Conservation (phyloP, 1,284 basidiomycete species). For the Schizophyllum amplum region DNA sequence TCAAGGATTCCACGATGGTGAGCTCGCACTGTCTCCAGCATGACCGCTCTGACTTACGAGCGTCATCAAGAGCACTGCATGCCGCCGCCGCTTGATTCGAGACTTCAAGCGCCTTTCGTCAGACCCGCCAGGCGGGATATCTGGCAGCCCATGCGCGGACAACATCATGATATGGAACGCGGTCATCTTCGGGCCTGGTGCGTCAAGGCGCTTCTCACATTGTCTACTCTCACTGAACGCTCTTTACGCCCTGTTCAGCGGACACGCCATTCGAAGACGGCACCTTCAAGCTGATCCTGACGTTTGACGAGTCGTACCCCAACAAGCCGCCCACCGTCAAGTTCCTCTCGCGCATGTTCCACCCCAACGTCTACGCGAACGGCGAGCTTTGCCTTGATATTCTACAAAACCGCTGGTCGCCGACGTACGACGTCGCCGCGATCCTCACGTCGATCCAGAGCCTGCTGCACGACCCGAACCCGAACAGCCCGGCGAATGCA, state of each 20-base stretch:
- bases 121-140: slow-evolving; percentile 94
- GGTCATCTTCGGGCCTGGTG: slow-evolving; percentile 96
- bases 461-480: slow-evolving; percentile 94
- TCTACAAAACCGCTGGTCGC: slow-evolving; percentile 96
- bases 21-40: neutral
- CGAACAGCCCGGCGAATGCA: slow-evolving; percentile 95
- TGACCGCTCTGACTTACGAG: neutral
- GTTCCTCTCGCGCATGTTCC: slow-evolving; percentile 97
- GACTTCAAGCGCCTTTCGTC: slow-evolving; percentile 94
- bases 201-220: slow-evolving; percentile 22
- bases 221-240: neutral
- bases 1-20: neutral
- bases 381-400: slow-evolving; percentile 98
- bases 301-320: slow-evolving; percentile 96
- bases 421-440: slow-evolving; percentile 97
- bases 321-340: slow-evolving; percentile 98
- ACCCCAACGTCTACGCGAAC: slow-evolving; percentile 97
- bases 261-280: slow-evolving; percentile 99
- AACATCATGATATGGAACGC: slow-evolving; percentile 99
- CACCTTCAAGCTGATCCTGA: slow-evolving; percentile 93
- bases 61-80: slow-evolving; percentile 68
- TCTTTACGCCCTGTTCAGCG: slow-evolving; percentile 39
- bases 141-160: slow-evolving; percentile 93
- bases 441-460: slow-evolving; percentile 96
- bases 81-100: slow-evolving; percentile 84